Percentiles rank a stretch among this genome's conserved stretches.
Evolutionary conservation across 768 basidiomycete genomes (phyloP).

Genomic region (Naganishia antarctica): DNA sequence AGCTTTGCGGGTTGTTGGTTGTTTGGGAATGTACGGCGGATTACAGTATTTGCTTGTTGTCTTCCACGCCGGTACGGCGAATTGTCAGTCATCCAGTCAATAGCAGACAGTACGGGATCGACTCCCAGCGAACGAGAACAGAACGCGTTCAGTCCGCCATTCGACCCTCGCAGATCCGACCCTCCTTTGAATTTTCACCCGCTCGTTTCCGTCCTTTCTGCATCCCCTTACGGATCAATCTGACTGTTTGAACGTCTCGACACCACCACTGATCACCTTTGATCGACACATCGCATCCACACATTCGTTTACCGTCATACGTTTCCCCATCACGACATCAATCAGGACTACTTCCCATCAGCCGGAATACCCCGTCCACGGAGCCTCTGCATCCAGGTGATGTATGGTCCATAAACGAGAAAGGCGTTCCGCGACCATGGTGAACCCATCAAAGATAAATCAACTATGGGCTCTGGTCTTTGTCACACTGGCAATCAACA

Average conservation of each 20-base stretch:
- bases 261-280: background rate
- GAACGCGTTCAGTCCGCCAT: too few relatives aligned
- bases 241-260: background rate
- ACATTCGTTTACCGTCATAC: background rate
- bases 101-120: too few relatives aligned
- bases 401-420: background rate
- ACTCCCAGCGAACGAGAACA: too few relatives aligned
- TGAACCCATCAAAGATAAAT: conserved; percentile 8
- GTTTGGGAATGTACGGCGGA: too few relatives aligned
- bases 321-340: too few relatives aligned
- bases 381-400: background rate
- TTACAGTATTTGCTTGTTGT: too few relatives aligned
- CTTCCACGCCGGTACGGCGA: too few relatives aligned
- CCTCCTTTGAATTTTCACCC: conserved; percentile 17
- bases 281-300: background rate
- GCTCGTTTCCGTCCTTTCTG: background rate
- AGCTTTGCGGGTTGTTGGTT: too few relatives aligned
- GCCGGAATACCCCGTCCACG: background rate
- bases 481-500: background rate
- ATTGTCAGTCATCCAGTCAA: too few relatives aligned
- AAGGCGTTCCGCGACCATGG: background rate
- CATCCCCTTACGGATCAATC: background rate
- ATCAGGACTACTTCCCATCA: too few relatives aligned
- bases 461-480: conserved; percentile 2
- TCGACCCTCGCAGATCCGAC: too few relatives aligned